Evolutionary conservation across 2,329 filamentous ascomycete genomes (phyloP).

Genomic region (Pseudomassariella vexata): DNA sequence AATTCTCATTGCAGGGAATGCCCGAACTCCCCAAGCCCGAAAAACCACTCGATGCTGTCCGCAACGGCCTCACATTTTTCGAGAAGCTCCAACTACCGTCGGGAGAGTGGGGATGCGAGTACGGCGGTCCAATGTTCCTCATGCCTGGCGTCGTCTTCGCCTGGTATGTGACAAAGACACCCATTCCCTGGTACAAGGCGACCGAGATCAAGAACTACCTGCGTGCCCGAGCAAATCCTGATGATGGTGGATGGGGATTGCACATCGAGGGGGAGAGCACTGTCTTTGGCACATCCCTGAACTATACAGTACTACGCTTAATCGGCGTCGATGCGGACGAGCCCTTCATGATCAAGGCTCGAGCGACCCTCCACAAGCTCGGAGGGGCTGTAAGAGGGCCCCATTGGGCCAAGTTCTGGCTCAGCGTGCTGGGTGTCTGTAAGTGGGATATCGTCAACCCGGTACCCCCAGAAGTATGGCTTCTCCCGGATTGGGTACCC

Average conservation of each 20-base stretch:
- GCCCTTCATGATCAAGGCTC: slow-evolving; percentile 76
- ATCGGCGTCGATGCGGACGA: slow-evolving; percentile 81
- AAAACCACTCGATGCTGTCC: slow-evolving; percentile 69
- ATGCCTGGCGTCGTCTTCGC: slow-evolving; percentile 78
- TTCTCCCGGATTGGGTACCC: slow-evolving; percentile 85
- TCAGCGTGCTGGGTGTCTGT: slow-evolving; percentile 75
- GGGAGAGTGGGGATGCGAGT: slow-evolving; percentile 96
- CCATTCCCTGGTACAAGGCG: slow-evolving; percentile 71
- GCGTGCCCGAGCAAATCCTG: slow-evolving; percentile 74
- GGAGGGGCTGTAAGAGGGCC: slow-evolving; percentile 80
- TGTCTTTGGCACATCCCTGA: slow-evolving; percentile 84
- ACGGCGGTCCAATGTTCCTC: slow-evolving; percentile 95
- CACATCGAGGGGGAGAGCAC: slow-evolving; percentile 93
- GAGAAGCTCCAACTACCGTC: slow-evolving; percentile 81
- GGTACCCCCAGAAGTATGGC: slow-evolving; percentile 87
- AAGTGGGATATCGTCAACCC: slow-evolving; percentile 94
- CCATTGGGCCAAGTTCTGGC: slow-evolving; percentile 97
- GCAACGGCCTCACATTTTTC: slow-evolving; percentile 84
- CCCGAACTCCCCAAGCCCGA: slow-evolving; percentile 66
- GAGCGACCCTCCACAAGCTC: slow-evolving; percentile 74
- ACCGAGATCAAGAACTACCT: slow-evolving; percentile 92
- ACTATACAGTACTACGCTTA: slow-evolving; percentile 76
- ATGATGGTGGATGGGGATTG: slow-evolving; percentile 94
- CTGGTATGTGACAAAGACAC: slow-evolving; percentile 85
- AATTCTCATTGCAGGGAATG: slow-evolving; percentile 51